phyloP scores from a whole-genome alignment of 139 green algal genomes.

The Tetratostichococcus sp. region DNA sequence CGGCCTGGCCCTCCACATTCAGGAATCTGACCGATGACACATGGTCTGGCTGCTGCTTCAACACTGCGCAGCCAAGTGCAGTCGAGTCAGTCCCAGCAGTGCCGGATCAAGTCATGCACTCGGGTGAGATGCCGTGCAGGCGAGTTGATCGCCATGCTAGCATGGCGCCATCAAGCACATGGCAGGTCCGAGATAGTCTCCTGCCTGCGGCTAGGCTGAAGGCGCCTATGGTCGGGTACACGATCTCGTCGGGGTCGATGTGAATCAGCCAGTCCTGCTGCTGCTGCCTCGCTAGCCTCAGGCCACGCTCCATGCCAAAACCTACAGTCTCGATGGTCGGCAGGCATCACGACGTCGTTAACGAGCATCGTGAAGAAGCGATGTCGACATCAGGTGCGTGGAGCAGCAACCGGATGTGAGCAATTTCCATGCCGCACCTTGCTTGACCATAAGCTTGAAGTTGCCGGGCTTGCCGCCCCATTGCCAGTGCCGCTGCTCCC shows the following conservation, averaged over 20 bases:
- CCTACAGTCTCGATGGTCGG: not conserved
- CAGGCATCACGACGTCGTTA: no score
- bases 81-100: no score
- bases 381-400: not conserved
- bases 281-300: conserved; percentile 20
- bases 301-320: conserved; percentile 18
- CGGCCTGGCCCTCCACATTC: conserved; percentile 49
- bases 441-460: conserved; percentile 58
- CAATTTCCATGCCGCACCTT: no score
- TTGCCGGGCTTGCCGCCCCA: conserved; percentile 43
- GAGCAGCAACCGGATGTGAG: no score
- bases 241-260: conserved; percentile 53
- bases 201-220: conserved; percentile 6
- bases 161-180: no score
- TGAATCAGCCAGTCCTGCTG: conserved; percentile 48
- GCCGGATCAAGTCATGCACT: no score
- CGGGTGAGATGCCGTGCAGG: no score
- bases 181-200: no score
- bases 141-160: no score
- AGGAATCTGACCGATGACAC: conserved; percentile 40
- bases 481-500: conserved; percentile 3
- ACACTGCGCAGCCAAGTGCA: not conserved
- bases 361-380: not conserved
- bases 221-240: conserved; percentile 13
- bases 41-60: conserved; percentile 9